Evolutionary conservation across 2,329 filamentous ascomycete species (phyloP), one percentile per base, ranked within the genome.

Genomic region (Epichloe gansuensis): DNA sequence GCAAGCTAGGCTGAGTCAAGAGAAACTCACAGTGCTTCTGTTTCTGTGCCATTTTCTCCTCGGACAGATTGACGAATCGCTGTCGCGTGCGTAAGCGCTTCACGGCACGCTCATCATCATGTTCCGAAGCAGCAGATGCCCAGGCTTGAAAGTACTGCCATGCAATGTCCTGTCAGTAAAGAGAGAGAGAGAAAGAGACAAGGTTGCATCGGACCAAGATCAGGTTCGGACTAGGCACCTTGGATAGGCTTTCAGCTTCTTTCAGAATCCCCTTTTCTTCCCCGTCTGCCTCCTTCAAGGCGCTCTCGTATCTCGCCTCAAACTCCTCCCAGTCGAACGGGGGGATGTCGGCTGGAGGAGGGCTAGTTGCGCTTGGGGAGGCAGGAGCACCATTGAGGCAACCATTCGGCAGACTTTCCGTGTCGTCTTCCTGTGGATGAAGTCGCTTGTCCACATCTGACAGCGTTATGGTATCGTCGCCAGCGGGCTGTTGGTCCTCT

Each of bases 41-140:
- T 64, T 85, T 93, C 58, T 84, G 76, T 51, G 82, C 80, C 52
- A 95, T 73, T 27, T 74, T 77, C 40, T 80, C 72, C 64, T 95
- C 90, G 0, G 84, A 80, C 43, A 88, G 73, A 55, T 84, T 80
- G 34, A 95, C 87, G 64, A 84, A 86, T 55, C 81, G 75, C 64
- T 85, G 81, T 55, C 89, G 82, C 2, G 90, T 96, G 62, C 84
- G 85, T 45, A 95, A 74, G 51, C 89, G 81, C 66, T 91, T 91
- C 56, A 81, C 75, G 25, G 87, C 85, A 52, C 90, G 79, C 54
- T 84, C 82, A 51, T 86, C 82, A 65, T 95, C 90, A 55, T 87
- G 82, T 11, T 74, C 70, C 35, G 82, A 77, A 1, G 85, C 84
- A 12, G 85, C 80, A 21, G 83, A 75, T 25, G 87, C 85, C 89